A percentile compares a stretch with the other conserved stretches of the same genome.
Conservation (phyloP, 2,329 filamentous ascomycete species). For the Zymoseptoria pseudotritici region DNA sequence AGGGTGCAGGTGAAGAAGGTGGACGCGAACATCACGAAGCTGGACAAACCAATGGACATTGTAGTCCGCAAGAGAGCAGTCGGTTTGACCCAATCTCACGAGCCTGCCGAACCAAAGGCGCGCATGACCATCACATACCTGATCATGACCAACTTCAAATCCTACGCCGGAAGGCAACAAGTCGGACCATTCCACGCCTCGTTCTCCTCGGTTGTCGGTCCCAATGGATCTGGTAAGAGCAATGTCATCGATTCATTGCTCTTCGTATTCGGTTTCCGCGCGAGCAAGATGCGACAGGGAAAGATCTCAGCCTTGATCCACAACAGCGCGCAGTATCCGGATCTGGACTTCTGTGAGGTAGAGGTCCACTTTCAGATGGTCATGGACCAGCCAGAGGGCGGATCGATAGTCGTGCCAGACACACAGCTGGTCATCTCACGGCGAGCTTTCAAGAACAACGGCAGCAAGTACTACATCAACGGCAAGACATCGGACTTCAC, state of each 20-base stretch:
- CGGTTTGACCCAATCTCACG: conserved; percentile 55
- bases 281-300: conserved; percentile 98
- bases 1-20: conserved; percentile 56
- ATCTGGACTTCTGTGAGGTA: conserved; percentile 87
- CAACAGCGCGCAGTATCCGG: conserved; percentile 80
- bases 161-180: conserved; percentile 89
- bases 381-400: conserved; percentile 73
- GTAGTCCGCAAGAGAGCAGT: conserved; percentile 75
- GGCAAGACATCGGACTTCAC: conserved; percentile 86
- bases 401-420: conserved; percentile 68
- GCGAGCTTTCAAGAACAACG: conserved; percentile 94
- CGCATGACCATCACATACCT: conserved; percentile 90
- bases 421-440: conserved; percentile 83
- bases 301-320: conserved; percentile 97
- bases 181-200: conserved; percentile 95
- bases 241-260: conserved; percentile 97
- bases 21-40: conserved; percentile 65
- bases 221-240: conserved; percentile 96
- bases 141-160: conserved; percentile 95
- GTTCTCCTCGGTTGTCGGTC: conserved; percentile 95
- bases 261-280: conserved; percentile 98
- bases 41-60: conserved; percentile 91
- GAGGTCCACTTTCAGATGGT: conserved; percentile 96
- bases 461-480: conserved; percentile 97
- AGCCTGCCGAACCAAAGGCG: conserved; percentile 69